Conservation (phyloP, 208 protist genomes). For the Naegleria gruberi region DNA sequence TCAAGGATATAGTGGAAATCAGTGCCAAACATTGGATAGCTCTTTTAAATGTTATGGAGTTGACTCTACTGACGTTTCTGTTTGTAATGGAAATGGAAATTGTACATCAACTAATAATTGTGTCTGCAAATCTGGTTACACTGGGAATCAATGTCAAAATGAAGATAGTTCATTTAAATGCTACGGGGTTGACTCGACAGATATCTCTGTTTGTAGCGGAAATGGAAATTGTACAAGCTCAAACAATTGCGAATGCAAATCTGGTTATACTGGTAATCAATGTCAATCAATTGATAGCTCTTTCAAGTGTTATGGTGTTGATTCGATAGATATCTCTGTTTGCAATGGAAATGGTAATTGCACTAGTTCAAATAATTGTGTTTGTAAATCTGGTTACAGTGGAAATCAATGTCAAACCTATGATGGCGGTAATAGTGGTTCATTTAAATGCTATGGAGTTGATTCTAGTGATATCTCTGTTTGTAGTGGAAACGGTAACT, state of each 20-base stretch:
- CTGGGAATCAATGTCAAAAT: neutral
- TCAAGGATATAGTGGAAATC: too few species aligned
- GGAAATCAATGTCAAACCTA: neutral
- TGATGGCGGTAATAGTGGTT: too few species aligned
- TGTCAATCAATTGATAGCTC: too few species aligned
- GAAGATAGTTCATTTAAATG: too few species aligned
- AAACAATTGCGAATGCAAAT: neutral
- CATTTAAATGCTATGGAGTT: neutral
- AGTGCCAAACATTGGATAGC: too few species aligned
- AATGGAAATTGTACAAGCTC: neutral
- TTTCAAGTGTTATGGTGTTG: neutral
- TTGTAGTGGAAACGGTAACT: neutral
- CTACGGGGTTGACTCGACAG: neutral
- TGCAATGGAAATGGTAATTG: neutral
- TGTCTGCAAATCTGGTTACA: neutral
- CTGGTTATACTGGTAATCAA: neutral
- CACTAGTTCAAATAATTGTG: neutral
- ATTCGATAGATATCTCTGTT: neutral
- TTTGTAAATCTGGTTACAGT: neutral
- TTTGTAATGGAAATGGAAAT: neutral
- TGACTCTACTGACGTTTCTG: neutral
- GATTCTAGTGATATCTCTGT: neutral
- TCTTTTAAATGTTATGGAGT: neutral
- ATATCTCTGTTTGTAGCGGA: neutral
- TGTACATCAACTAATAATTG: neutral